Evolutionary conservation across 345 rosid species (phyloP), one percentile per base, ranked within the genome.

Genomic region (Mercurialis annua): DNA sequence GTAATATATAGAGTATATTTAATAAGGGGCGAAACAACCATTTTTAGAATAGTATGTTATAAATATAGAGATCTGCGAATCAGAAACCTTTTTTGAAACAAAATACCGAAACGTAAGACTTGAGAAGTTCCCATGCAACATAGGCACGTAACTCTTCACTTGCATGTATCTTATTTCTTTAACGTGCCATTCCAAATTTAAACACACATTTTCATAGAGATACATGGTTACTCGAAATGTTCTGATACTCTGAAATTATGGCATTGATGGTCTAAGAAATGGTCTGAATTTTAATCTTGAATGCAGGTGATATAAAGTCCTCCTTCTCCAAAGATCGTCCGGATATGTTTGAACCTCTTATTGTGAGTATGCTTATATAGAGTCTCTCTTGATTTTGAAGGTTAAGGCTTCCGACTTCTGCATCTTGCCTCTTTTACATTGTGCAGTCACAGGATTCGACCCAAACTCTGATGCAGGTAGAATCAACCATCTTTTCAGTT

Each of bases 281-380:
- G 31, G 4, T 31, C 36, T 7, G 5, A 4, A 21, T 16, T 29
- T 49, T n/a, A 40, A 8, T 49, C 53, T 20, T 6, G 6, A 24
- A 20, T 80, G 82, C 77, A 80, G 84, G 54, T 60, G 51, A 20
- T 10, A 55, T 30, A 24, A 63, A 59, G 36, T 6, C 48, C 56
- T 57, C 58, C 30, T 53, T 26, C 42, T 42, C 52, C 21, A 53
- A 48, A n/a, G 68, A 69, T 49, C 76, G 77, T 4, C 47, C 72
- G 1, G 76, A 77, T 66, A 65, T 77, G 76, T 59, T 68, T 42
- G 65, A 15, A 31, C 81, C 80, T 57, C 82, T 81, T 6, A 36
- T 71, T 27, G 88, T 81, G 72, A 77, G 85, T 78, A 54, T 33
- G 31, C 59, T 29, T 53, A 14, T 16, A 59, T 18, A 54, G 27